Percentiles rank a stretch among this genome's conserved stretches.
Evolutionary conservation across 1,284 basidiomycete genomes (phyloP).

Genomic region (Singerocomus rubriflavus): DNA sequence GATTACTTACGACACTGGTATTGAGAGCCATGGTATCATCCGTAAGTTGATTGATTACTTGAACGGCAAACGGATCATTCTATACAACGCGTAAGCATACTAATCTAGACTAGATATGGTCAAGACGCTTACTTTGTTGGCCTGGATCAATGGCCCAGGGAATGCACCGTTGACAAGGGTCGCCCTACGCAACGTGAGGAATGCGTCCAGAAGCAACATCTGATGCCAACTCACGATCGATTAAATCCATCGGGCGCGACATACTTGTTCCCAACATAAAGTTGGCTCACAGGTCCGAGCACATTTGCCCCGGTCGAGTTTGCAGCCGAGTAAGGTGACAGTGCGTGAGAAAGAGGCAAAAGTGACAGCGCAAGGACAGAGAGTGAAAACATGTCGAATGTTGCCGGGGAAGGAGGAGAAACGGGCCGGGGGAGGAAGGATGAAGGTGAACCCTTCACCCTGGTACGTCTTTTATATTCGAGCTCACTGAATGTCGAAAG

Average conservation of each 20-base stretch:
- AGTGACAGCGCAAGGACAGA: constrained; percentile 12
- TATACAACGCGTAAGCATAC: constrained; percentile 2
- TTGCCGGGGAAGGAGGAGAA: too few species aligned
- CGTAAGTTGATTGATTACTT: constrained; percentile 33
- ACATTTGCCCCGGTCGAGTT: not conserved
- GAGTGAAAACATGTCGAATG: constrained; percentile 4
- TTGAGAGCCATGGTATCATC: constrained; percentile 32
- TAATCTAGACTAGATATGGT: not conserved
- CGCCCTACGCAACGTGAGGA: constrained; percentile 16
- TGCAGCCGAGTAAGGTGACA: not conserved
- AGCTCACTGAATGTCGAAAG: not conserved
- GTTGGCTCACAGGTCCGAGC: constrained; percentile 18
- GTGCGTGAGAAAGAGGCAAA: constrained; percentile 5
- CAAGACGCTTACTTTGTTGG: constrained; percentile 17
- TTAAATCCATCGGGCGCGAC: constrained; percentile 37
- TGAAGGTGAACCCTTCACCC: not conserved
- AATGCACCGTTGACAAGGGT: constrained; percentile 26
- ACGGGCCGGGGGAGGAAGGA: too few species aligned
- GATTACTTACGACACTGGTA: constrained; percentile 33
- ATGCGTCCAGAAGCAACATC: not conserved
- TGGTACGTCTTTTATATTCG: constrained; percentile 14
- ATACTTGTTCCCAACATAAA: constrained; percentile 25
- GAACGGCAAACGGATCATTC: constrained; percentile 21
- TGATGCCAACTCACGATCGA: constrained; percentile 25
- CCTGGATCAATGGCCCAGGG: constrained; percentile 28